Conservation (phyloP, 2,329 filamentous ascomycete species). For the Colletotrichum filicis region DNA sequence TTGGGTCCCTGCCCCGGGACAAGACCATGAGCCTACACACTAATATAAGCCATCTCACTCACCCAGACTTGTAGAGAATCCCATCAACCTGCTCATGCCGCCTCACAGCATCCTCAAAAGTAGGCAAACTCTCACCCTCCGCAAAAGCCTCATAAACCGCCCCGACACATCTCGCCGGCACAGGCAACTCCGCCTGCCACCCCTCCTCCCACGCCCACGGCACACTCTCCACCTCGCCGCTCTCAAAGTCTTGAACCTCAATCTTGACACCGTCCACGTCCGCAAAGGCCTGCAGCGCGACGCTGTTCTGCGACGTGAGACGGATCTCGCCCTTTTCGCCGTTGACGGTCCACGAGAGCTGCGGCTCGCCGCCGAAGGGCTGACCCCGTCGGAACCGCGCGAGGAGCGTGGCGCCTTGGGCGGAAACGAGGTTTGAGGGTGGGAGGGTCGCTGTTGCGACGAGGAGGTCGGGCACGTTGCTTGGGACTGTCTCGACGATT, state of each 20-base stretch:
- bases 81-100: conserved; percentile 26
- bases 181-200: conserved; percentile 57
- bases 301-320: conserved; percentile 14
- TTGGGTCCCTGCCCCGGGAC: neutral
- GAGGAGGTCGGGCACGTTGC: conserved; percentile 41
- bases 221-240: conserved; percentile 54
- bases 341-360: conserved; percentile 60
- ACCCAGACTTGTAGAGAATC: neutral
- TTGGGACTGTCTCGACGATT: conserved; percentile 5
- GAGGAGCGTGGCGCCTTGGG: conserved; percentile 52
- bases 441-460: conserved; percentile 50
- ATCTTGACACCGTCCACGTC: conserved; percentile 55
- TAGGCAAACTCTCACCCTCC: neutral
- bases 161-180: conserved; percentile 60
- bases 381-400: conserved; percentile 59
- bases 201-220: conserved; percentile 55
- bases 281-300: conserved; percentile 40
- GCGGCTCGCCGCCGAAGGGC: conserved; percentile 58
- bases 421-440: conserved; percentile 36
- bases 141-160: conserved; percentile 68
- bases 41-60: neutral
- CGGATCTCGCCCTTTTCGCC: conserved; percentile 62
- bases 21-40: neutral
- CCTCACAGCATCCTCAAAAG: conserved; percentile 24
- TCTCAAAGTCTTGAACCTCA: conserved; percentile 62